Evolutionary conservation across 345 rosid genomes (phyloP).

Genomic region (Capsella bursapastoris): DNA sequence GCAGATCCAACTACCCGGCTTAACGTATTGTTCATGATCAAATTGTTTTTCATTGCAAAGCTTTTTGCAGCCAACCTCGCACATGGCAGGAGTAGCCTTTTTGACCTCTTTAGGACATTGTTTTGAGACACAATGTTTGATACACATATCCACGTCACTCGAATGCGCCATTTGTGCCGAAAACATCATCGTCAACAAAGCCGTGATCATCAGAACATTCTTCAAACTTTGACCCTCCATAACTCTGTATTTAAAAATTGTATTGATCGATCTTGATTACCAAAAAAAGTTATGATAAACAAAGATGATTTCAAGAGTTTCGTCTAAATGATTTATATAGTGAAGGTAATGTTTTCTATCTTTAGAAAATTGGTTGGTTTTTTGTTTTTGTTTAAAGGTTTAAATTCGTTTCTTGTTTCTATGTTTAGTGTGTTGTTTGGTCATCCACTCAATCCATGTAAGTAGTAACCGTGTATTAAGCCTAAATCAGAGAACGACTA

Average conservation of each 20-base stretch:
- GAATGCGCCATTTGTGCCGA: background rate
- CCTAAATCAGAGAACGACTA: background rate
- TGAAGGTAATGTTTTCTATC: background rate
- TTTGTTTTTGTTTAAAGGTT: background rate
- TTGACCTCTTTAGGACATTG: background rate
- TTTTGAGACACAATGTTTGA: conserved; percentile 2
- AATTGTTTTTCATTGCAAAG: conserved; percentile 17
- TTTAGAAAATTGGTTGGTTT: background rate
- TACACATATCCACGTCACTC: background rate
- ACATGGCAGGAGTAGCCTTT: background rate
- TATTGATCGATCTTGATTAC: background rate
- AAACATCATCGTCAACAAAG: conserved; percentile 1
- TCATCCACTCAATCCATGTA: background rate
- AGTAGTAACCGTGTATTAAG: background rate
- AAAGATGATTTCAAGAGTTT: background rate
- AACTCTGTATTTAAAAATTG: background rate
- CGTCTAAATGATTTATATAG: conserved; percentile 12
- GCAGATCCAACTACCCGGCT: background rate
- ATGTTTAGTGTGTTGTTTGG: background rate
- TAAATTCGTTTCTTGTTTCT: background rate
- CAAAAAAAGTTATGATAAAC: background rate
- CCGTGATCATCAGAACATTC: background rate
- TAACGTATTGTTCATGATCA: background rate
- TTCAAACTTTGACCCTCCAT: background rate
- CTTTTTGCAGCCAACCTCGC: conserved; percentile 19